These are phyloP conservation scores for Pinus tabuliformis DNA, from an alignment of 75 land plant genomes.

Conservation along the genomic window DNA sequence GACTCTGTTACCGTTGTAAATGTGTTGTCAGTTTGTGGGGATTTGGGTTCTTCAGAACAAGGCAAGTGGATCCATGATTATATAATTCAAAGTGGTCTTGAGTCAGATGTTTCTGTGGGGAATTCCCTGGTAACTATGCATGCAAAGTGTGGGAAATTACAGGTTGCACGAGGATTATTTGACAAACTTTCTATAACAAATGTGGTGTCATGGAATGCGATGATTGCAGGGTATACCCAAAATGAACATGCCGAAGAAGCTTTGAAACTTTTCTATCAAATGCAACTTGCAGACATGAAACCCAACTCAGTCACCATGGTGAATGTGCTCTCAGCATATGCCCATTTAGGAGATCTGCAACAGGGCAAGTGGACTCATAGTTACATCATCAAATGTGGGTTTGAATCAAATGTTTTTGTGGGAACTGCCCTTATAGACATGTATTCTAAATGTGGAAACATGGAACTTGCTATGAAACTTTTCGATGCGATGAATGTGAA, in stretches of 20 bases:
- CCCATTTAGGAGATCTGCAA: constrained; percentile 28
- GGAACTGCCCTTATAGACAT: constrained; percentile 55
- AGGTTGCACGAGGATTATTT: neutral
- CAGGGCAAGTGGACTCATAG: constrained; percentile 55
- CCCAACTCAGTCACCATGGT: constrained; percentile 40
- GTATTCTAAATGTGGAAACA: constrained; percentile 43
- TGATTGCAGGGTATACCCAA: constrained; percentile 3
- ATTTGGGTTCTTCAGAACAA: neutral
- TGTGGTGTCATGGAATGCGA: neutral
- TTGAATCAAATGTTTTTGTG: constrained; percentile 43
- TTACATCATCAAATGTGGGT: constrained; percentile 29
- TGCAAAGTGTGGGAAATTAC: neutral
- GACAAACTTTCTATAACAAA: constrained; percentile 1
- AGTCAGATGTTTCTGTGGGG: constrained; percentile 49
- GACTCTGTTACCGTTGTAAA: constrained; percentile 21
- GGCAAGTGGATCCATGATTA: constrained; percentile 44
- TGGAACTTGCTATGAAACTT: constrained; percentile 20
- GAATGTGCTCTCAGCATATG: constrained; percentile 54
- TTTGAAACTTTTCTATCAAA: constrained; percentile 7
- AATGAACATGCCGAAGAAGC: neutral
- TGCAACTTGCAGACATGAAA: constrained; percentile 5
- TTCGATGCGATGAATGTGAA: constrained; percentile 47
- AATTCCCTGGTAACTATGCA: neutral
- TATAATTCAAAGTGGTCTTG: constrained; percentile 15
- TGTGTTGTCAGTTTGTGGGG: constrained; percentile 5